Evolutionary conservation across 208 protist genomes (phyloP).

Genomic region (Porcisia hertigi): DNA sequence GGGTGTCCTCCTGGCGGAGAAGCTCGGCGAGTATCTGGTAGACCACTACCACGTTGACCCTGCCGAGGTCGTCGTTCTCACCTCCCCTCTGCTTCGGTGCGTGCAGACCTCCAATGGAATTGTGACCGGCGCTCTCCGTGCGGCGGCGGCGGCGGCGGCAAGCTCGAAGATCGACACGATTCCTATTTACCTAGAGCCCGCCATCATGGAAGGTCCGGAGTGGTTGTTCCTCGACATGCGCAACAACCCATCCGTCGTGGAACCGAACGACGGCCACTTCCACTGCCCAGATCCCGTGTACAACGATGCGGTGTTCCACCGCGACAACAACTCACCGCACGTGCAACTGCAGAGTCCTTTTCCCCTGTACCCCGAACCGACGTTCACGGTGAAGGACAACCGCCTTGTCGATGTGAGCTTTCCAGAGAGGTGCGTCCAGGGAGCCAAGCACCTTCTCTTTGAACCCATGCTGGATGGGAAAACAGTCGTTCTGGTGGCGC

Average conservation of each 20-base stretch:
- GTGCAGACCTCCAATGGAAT: conserved; percentile 58
- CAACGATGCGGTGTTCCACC: conserved; percentile 29
- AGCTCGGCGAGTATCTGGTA: conserved; percentile 43
- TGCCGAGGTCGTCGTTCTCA: conserved; percentile 31
- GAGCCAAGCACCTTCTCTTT: conserved; percentile 21
- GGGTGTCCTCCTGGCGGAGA: conserved; percentile 47
- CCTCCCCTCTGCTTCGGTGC: conserved; percentile 53
- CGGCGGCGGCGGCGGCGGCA: background rate
- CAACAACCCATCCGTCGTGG: conserved; percentile 32
- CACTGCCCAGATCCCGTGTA: conserved; percentile 41
- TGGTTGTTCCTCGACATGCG: conserved; percentile 55
- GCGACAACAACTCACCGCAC: conserved; percentile 31
- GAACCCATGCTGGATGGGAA: conserved; percentile 38
- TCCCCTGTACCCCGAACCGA: conserved; percentile 33
- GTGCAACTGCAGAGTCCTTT: conserved; percentile 38
- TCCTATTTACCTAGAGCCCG: conserved; percentile 48
- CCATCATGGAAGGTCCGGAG: conserved; percentile 41
- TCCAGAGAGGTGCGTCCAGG: conserved; percentile 29
- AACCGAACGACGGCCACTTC: conserved; percentile 20
- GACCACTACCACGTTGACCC: conserved; percentile 23
- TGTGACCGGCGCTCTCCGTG: conserved; percentile 28
- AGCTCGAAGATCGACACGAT: conserved; percentile 8
- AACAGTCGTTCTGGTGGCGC: conserved; percentile 39
- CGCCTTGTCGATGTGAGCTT: conserved; percentile 38
- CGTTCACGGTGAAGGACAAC: conserved; percentile 26